phyloP scores from a whole-genome alignment of 345 rosid genomes.

The Acer saccharum region DNA sequence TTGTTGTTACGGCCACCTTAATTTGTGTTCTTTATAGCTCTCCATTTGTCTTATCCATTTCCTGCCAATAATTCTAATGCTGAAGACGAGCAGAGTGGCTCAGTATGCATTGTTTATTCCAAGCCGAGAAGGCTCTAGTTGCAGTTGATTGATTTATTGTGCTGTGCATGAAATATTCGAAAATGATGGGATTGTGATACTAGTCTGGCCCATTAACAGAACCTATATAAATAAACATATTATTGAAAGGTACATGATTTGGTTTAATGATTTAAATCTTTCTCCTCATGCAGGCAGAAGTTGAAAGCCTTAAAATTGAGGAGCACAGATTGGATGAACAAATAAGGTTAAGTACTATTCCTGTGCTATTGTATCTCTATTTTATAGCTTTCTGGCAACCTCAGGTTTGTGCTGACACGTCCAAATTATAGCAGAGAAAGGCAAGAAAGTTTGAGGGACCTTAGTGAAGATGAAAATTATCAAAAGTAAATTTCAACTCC shows the following conservation, averaged over 20 bases:
- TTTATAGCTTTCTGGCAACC: conserved; percentile 8
- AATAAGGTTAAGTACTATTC: conserved; percentile 46
- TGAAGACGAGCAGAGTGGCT: neutral
- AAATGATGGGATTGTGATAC: conserved; percentile 14
- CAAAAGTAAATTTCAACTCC: conserved; percentile 56
- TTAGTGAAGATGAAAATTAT: conserved; percentile 87
- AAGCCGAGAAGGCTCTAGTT: neutral
- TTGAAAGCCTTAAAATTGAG: conserved; percentile 66
- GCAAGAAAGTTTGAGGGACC: conserved; percentile 82
- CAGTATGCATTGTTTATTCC: neutral
- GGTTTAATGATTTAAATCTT: neutral
- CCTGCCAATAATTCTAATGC: neutral
- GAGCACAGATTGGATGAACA: conserved; percentile 67
- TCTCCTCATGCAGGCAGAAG: conserved; percentile 61
- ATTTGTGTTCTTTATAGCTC: conserved; percentile 5
- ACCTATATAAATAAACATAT: neutral
- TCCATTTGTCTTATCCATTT: conserved; percentile 2
- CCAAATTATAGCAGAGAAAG: conserved; percentile 62
- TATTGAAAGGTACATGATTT: conserved; percentile 4
- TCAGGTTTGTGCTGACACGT: conserved; percentile 32
- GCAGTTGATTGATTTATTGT: neutral
- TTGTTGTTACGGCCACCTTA: neutral
- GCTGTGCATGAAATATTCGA: neutral
- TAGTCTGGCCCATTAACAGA: neutral
- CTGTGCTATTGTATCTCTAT: conserved; percentile 18